Conservation (phyloP, 805 yeast genomes). For the Teunomyces stri region DNA sequence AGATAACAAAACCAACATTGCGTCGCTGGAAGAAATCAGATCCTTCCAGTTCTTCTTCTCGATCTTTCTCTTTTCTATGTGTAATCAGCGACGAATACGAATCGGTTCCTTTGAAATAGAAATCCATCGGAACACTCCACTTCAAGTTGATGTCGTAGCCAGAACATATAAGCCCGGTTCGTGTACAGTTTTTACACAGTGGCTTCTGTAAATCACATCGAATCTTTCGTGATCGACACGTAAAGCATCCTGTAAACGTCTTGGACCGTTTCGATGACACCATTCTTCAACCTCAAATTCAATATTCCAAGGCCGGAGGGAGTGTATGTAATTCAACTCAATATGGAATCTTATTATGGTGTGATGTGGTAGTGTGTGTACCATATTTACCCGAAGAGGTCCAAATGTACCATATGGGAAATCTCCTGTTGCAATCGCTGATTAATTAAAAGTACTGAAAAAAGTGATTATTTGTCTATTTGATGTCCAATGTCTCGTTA, state of each 20-base stretch:
- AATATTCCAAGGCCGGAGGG: not conserved
- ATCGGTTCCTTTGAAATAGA: slow-evolving; percentile 24
- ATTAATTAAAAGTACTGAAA: too few relatives aligned
- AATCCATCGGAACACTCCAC: slow-evolving; percentile 61
- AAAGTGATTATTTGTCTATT: too few relatives aligned
- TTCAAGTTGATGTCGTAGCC: slow-evolving; percentile 81
- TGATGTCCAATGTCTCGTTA: too few relatives aligned
- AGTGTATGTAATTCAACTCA: not conserved
- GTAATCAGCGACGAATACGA: slow-evolving; percentile 29
- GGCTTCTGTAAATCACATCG: slow-evolving; percentile 78
- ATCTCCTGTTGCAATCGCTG: too few relatives aligned
- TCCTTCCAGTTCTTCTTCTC: slow-evolving; percentile 11
- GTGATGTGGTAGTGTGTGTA: not conserved
- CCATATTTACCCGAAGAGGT: too few relatives aligned
- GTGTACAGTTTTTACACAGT: slow-evolving; percentile 64
- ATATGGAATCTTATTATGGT: not conserved
- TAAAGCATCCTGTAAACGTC: slow-evolving; percentile 85
- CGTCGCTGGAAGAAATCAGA: slow-evolving; percentile 63
- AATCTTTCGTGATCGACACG: slow-evolving; percentile 77
- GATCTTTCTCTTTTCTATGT: slow-evolving; percentile 18
- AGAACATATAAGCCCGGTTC: slow-evolving; percentile 66
- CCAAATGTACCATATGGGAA: too few relatives aligned
- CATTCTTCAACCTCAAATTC: not conserved
- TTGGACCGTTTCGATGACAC: slow-evolving; percentile 36
- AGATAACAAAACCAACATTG: slow-evolving; percentile 69